Evolutionary conservation across 192 early-diverging fungal species (phyloP).

Genomic region (Gaertneriomyces sp.): DNA sequence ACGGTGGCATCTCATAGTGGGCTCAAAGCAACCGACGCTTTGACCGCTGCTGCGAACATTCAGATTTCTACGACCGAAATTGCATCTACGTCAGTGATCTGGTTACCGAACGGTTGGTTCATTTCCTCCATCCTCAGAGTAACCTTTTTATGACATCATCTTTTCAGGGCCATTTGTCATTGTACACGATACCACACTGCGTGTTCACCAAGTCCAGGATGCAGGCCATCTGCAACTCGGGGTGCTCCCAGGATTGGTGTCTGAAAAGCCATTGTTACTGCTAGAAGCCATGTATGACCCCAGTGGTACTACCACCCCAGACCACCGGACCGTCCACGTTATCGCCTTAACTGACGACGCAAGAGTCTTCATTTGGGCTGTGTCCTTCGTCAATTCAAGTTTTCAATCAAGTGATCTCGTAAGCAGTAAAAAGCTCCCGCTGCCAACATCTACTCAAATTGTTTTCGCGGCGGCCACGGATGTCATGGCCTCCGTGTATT

Average conservation of each 20-base stretch:
- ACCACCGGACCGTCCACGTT: constrained; percentile 1
- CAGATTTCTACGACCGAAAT: neutral
- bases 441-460: neutral
- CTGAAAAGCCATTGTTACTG: constrained; percentile 3
- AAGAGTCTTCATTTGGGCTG: constrained; percentile 10
- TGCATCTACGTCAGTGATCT: neutral
- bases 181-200: neutral
- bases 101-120: constrained; percentile 18
- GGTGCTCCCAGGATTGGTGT: constrained; percentile 11
- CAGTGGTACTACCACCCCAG: neutral
- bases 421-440: no score
- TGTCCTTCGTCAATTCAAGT: neutral
- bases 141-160: no score
- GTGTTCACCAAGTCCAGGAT: neutral
- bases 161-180: neutral
- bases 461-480: constrained; percentile 22
- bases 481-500: constrained; percentile 23
- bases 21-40: constrained; percentile 13
- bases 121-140: neutral
- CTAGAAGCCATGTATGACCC: constrained; percentile 25
- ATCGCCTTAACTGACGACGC: constrained; percentile 10
- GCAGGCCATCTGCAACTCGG: neutral
- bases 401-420: no score
- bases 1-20: constrained; percentile 49
- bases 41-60: neutral